Conservation (phyloP, 495 filamentous ascomycete species). For the Xylaria acuta region DNA sequence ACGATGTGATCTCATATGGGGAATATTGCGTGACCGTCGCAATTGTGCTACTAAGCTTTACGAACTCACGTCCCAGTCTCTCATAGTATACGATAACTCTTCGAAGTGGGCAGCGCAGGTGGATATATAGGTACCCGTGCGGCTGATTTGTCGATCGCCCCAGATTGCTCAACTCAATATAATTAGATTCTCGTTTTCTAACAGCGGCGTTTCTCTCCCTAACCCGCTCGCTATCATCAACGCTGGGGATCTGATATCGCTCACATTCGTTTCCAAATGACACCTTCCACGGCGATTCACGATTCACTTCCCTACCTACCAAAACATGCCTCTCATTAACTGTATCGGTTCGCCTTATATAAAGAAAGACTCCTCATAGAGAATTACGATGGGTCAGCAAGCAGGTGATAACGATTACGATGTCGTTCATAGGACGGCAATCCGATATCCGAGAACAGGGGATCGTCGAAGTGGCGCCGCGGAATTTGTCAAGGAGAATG, state of each 20-base stretch:
- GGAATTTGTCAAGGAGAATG: constrained; percentile 27
- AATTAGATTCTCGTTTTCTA: constrained; percentile 17
- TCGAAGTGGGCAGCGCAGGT: constrained; percentile 24
- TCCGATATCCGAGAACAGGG: constrained; percentile 1
- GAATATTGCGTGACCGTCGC: constrained; percentile 17
- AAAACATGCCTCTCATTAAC: constrained; percentile 38
- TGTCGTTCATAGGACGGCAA: not conserved
- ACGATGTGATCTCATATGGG: constrained; percentile 23
- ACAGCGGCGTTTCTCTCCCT: constrained; percentile 19
- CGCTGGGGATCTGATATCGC: constrained; percentile 15
- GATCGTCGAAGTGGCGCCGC: constrained; percentile 14
- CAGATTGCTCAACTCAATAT: constrained; percentile 24
- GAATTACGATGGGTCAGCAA: constrained; percentile 29
- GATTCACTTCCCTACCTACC: not conserved
- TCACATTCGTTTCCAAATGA: constrained; percentile 33
- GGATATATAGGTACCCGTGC: constrained; percentile 32
- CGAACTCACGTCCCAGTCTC: constrained; percentile 30
- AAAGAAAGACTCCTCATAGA: constrained; percentile 23
- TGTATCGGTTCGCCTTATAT: constrained; percentile 23
- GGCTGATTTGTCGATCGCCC: constrained; percentile 35
- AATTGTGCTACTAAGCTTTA: constrained; percentile 31
- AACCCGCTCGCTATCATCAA: not conserved
- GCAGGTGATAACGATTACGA: constrained; percentile 4
- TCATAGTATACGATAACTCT: constrained; percentile 24
- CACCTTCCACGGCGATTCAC: not conserved